Evolutionary conservation across 2,329 filamentous ascomycete genomes (phyloP).

Genomic region (Rosellinia necatrix): DNA sequence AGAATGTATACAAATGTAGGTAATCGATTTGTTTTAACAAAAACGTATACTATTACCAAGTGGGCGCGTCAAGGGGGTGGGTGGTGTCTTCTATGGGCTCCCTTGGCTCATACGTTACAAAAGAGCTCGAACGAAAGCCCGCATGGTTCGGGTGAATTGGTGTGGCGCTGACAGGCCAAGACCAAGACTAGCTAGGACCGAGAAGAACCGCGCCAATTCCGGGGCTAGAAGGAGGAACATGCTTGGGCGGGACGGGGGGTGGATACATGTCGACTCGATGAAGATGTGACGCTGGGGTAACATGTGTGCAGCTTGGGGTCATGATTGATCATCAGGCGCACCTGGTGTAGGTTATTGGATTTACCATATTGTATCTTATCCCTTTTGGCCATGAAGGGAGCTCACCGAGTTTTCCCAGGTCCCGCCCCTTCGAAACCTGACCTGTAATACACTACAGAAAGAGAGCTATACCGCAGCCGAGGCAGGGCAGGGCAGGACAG

Average conservation of each 20-base stretch:
- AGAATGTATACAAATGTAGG: no score
- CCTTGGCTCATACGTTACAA: constrained; percentile 1
- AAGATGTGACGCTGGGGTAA: constrained; percentile 20
- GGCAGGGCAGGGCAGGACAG: constrained; percentile 1
- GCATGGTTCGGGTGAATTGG: constrained; percentile 16
- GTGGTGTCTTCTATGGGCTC: constrained; percentile 3
- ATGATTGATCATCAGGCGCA: constrained; percentile 10
- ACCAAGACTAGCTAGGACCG: background rate
- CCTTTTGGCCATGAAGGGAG: background rate
- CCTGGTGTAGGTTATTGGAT: background rate
- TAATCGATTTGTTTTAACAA: no score
- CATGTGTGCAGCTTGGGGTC: constrained; percentile 20
- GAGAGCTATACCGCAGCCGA: constrained; percentile 18
- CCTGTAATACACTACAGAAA: constrained; percentile 9
- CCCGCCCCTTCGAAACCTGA: constrained; percentile 13
- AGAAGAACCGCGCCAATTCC: constrained; percentile 12
- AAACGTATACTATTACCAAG: no score
- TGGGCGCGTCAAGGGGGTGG: constrained; percentile 10
- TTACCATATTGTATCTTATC: background rate
- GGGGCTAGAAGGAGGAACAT: background rate
- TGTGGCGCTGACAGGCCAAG: constrained; percentile 15
- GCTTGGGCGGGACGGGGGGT: background rate
- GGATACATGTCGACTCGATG: background rate
- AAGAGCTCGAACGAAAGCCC: background rate
- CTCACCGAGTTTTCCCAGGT: constrained; percentile 18